A percentile compares a stretch with the other conserved stretches of the same genome.
These are phyloP conservation scores for Zygosaccharomyces sapae DNA, from an alignment of 1,139 yeast species.

Conservation along the genomic window DNA sequence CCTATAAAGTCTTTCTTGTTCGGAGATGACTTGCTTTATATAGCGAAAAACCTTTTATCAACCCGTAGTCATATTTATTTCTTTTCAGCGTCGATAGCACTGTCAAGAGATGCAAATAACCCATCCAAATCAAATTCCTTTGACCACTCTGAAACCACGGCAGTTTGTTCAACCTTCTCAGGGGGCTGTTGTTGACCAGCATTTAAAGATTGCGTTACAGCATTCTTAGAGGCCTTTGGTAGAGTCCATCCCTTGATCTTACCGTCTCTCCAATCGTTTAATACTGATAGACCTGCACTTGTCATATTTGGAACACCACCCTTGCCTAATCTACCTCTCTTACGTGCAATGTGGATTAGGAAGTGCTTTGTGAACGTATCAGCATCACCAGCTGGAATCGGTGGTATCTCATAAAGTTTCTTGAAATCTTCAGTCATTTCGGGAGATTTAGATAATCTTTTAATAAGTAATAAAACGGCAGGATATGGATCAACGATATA, in stretches of 20 bases:
- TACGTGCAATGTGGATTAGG: slow-evolving; percentile 87
- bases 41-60: neutral
- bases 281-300: slow-evolving; percentile 76
- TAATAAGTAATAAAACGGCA: slow-evolving; percentile 72
- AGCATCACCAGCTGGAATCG: slow-evolving; percentile 61
- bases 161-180: slow-evolving; percentile 62
- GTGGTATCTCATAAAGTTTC: slow-evolving; percentile 70
- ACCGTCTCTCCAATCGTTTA: slow-evolving; percentile 98
- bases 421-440: slow-evolving; percentile 76
- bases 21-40: neutral
- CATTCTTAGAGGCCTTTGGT: slow-evolving; percentile 61
- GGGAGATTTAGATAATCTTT: slow-evolving; percentile 63
- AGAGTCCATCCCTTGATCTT: slow-evolving; percentile 86
- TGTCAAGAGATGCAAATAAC: slow-evolving; percentile 46
- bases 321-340: slow-evolving; percentile 84
- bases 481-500: slow-evolving; percentile 79
- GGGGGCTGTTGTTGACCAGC: slow-evolving; percentile 38
- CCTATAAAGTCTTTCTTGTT: neutral
- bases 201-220: slow-evolving; percentile 27
- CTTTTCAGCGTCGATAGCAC: slow-evolving; percentile 23
- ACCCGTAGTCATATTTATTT: slow-evolving; percentile 8
- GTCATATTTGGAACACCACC: slow-evolving; percentile 91
- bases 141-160: slow-evolving; percentile 87
- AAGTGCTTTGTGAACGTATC: slow-evolving; percentile 75
- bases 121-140: slow-evolving; percentile 90